Evolutionary conservation across 345 rosid species (phyloP).

Genomic region (Bretschneidera sinensis): DNA sequence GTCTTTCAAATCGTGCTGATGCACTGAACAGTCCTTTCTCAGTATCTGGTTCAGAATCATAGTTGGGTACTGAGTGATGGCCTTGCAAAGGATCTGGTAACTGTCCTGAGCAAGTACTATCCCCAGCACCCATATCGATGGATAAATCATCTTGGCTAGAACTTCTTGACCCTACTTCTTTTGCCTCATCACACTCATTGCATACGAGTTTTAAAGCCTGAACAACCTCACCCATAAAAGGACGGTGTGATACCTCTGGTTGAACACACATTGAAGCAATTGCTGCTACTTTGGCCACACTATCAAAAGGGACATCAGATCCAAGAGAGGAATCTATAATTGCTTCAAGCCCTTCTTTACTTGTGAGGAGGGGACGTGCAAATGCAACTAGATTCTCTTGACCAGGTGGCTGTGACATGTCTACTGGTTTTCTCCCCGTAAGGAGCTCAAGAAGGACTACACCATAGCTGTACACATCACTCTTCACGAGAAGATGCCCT

Average conservation of each 20-base stretch:
- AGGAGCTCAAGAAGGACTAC: conserved; percentile 96
- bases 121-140: conserved; percentile 40
- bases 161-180: conserved; percentile 50
- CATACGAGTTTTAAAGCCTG: conserved; percentile 91
- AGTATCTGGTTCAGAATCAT: conserved; percentile 50
- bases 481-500: conserved; percentile 93
- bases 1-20: conserved; percentile 36
- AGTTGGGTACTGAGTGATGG: conserved; percentile 31
- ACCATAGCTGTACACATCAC: conserved; percentile 99
- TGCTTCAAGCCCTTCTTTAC: conserved; percentile 66
- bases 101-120: conserved; percentile 42
- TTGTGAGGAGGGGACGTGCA: conserved; percentile 82
- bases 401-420: conserved; percentile 86
- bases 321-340: conserved; percentile 65
- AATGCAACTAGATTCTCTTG: conserved; percentile 90
- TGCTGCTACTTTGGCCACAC: conserved; percentile 81
- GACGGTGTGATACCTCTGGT: conserved; percentile 91
- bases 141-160: conserved; percentile 46
- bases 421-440: conserved; percentile 81
- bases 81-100: conserved; percentile 30
- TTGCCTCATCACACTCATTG: conserved; percentile 82
- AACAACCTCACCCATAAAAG: conserved; percentile 98
- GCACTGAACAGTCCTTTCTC: conserved; percentile 61
- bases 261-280: conserved; percentile 99
- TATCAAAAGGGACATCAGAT: conserved; percentile 61